Evolutionary conservation across 352 stramenopile genomes (phyloP).

Genomic region (Phytophthora ramorum): DNA sequence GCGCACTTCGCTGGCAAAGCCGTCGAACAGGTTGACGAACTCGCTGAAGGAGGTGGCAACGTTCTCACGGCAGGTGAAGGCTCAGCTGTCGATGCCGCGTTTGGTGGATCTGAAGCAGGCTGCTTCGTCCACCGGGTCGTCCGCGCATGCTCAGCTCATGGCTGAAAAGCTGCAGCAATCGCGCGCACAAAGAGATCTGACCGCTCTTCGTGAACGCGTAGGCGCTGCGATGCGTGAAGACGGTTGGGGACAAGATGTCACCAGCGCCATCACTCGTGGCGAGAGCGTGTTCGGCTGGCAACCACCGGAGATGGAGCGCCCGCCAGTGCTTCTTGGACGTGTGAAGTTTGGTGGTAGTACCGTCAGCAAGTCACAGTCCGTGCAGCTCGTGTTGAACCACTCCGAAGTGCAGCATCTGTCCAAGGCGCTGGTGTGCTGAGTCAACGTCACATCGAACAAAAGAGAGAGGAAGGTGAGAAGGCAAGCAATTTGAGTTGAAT

Average conservation of each 20-base stretch:
- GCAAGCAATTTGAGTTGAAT: slow-evolving; percentile 34
- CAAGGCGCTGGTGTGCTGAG: slow-evolving; percentile 53
- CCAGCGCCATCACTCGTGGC: slow-evolving; percentile 58
- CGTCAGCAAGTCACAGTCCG: slow-evolving; percentile 7
- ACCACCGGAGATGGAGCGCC: slow-evolving; percentile 74
- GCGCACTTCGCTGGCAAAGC: slow-evolving; percentile 16
- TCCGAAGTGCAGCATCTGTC: slow-evolving; percentile 56
- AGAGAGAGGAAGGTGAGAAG: neutral
- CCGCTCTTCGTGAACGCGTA: slow-evolving; percentile 52
- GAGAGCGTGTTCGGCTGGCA: slow-evolving; percentile 83
- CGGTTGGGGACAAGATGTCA: slow-evolving; percentile 68
- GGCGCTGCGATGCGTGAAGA: slow-evolving; percentile 50
- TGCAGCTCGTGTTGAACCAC: slow-evolving; percentile 57
- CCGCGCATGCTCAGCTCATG: slow-evolving; percentile 54
- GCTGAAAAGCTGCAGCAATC: slow-evolving; percentile 58
- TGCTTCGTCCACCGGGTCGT: slow-evolving; percentile 13
- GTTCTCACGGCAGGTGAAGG: slow-evolving; percentile 62
- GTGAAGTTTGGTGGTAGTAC: slow-evolving; percentile 49
- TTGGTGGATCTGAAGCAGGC: slow-evolving; percentile 62
- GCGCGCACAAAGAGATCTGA: slow-evolving; percentile 47
- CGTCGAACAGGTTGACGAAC: slow-evolving; percentile 38
- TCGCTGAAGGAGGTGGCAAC: slow-evolving; percentile 57
- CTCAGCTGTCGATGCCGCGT: slow-evolving; percentile 70
- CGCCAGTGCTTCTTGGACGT: slow-evolving; percentile 62
- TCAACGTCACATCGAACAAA: neutral